A percentile compares a stretch with the other conserved stretches of the same genome.
These are phyloP conservation scores for Starmerella powellii DNA, from an alignment of 805 yeast species.

Conservation along the genomic window DNA sequence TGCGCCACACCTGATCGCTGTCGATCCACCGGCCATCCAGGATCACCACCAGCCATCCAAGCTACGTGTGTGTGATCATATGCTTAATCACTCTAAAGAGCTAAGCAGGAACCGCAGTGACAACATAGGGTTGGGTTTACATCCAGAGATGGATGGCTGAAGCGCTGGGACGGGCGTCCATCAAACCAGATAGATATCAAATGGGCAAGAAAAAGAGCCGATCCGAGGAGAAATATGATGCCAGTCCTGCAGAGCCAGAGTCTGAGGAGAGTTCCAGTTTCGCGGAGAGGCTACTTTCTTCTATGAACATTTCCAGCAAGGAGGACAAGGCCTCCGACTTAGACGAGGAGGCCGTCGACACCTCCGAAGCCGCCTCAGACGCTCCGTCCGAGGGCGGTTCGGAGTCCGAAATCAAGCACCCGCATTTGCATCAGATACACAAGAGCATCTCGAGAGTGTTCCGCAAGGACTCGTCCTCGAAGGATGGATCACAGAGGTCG, in stretches of 20 bases:
- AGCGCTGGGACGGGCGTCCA: too few relatives aligned
- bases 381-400: too few relatives aligned
- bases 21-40: too few relatives aligned
- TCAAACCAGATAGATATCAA: background rate
- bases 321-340: background rate
- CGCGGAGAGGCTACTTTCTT: background rate
- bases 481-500: too few relatives aligned
- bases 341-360: background rate
- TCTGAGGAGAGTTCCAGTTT: background rate
- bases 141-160: too few relatives aligned
- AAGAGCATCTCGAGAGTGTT: slow-evolving; percentile 6
- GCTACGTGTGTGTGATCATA: too few relatives aligned
- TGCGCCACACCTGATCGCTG: too few relatives aligned
- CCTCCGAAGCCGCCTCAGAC: background rate
- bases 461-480: background rate
- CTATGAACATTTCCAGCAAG: background rate
- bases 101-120: too few relatives aligned
- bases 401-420: slow-evolving; percentile 10
- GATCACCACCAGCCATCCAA: too few relatives aligned
- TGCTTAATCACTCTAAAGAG: too few relatives aligned
- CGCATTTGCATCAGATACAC: slow-evolving; percentile 12
- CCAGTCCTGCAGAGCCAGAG: background rate
- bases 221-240: background rate
- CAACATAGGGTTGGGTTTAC: too few relatives aligned
- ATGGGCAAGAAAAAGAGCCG: slow-evolving; percentile 1